Conservation (phyloP, 2,329 filamentous ascomycete genomes). For the Pyrenophora tritici-repentis region DNA sequence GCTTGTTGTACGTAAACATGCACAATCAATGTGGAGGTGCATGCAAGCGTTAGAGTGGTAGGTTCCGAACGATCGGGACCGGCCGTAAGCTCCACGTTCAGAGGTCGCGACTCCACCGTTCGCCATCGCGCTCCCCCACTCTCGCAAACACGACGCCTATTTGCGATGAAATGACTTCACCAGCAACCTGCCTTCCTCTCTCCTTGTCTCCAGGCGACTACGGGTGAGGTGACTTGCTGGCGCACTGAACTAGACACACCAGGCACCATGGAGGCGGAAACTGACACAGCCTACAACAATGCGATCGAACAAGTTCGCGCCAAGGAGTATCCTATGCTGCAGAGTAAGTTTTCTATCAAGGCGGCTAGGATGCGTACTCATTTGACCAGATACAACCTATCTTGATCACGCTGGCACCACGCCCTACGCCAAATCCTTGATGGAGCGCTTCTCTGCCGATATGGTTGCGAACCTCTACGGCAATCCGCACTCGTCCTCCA, state of each 20-base stretch:
- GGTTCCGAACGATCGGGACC: slow-evolving; percentile 29
- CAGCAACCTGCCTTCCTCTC: slow-evolving; percentile 6
- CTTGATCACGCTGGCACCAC: slow-evolving; percentile 97
- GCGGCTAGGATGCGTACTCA: slow-evolving; percentile 7
- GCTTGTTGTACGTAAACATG: too few relatives aligned
- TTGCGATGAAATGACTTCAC: slow-evolving; percentile 33
- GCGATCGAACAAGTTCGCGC: slow-evolving; percentile 63
- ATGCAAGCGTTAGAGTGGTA: slow-evolving; percentile 5
- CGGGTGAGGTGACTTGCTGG: slow-evolving; percentile 21
- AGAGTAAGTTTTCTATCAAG: slow-evolving; percentile 54
- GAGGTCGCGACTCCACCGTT: slow-evolving; percentile 21
- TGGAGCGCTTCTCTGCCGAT: slow-evolving; percentile 78
- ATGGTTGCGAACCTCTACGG: slow-evolving; percentile 81
- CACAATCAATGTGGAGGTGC: not conserved
- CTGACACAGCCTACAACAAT: slow-evolving; percentile 57
- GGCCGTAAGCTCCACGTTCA: slow-evolving; percentile 21
- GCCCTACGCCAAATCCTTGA: slow-evolving; percentile 75
- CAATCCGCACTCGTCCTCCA: slow-evolving; percentile 88
- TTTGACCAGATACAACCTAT: slow-evolving; percentile 68
- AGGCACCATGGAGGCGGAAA: slow-evolving; percentile 36
- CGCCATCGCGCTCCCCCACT: slow-evolving; percentile 41
- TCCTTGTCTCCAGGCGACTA: slow-evolving; percentile 25
- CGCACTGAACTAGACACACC: not conserved
- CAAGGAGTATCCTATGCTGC: slow-evolving; percentile 71
- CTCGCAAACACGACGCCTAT: slow-evolving; percentile 30